phyloP scores from a whole-genome alignment of 495 filamentous ascomycete species.

The Hypoxylon intermedium region DNA sequence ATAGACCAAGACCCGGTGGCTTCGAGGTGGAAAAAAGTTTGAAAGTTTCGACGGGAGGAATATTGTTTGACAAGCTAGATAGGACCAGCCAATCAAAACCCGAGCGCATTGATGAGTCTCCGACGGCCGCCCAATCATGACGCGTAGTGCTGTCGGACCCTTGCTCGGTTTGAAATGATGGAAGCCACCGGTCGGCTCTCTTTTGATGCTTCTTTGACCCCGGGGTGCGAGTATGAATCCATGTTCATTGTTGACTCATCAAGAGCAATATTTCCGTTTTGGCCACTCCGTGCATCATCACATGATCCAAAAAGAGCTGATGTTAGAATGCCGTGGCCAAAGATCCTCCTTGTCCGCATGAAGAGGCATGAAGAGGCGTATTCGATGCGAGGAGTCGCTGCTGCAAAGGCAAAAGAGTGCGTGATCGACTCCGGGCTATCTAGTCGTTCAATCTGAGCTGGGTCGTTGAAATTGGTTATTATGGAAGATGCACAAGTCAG shows the following conservation, averaged over 20 bases:
- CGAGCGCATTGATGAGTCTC: conserved; percentile 41
- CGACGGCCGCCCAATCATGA: conserved; percentile 40
- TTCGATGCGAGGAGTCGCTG: background rate
- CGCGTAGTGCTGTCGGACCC: conserved; percentile 36
- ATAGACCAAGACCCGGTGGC: background rate
- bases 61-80: conserved; percentile 35
- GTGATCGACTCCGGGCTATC: conserved; percentile 3
- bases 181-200: conserved; percentile 32
- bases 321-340: conserved; percentile 33
- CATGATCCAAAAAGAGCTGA: conserved; percentile 30
- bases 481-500: conserved; percentile 13
- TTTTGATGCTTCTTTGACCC: conserved; percentile 7
- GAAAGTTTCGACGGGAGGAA: conserved; percentile 14
- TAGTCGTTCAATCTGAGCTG: background rate
- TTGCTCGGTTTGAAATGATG: conserved; percentile 41
- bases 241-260: conserved; percentile 39
- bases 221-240: conserved; percentile 8
- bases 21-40: background rate
- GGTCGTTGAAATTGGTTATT: conserved; percentile 1
- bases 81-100: conserved; percentile 37
- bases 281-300: conserved; percentile 25
- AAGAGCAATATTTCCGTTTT: conserved; percentile 11
- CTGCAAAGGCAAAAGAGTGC: background rate
- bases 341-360: conserved; percentile 19
- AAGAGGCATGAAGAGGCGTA: conserved; percentile 7